These are phyloP conservation scores for Stephania cephalantha DNA, from an alignment of 164 flowering plant genomes.

Conservation along the genomic window DNA sequence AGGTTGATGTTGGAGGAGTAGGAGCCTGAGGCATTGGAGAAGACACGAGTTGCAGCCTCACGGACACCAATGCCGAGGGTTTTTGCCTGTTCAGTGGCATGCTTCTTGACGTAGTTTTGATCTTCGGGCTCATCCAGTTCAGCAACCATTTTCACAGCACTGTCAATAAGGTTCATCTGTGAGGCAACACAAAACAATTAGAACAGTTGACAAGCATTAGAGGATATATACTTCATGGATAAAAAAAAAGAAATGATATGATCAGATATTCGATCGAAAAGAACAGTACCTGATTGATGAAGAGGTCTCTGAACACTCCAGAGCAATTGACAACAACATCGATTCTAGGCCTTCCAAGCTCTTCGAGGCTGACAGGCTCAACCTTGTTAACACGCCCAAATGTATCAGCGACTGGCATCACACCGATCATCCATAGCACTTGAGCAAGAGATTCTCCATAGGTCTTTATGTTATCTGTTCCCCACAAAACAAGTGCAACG, in stretches of 20 bases:
- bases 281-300: constrained; percentile 84
- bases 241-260: too few relatives aligned
- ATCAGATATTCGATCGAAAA: neutral
- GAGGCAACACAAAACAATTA: neutral
- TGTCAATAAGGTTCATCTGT: constrained; percentile 97
- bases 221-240: neutral
- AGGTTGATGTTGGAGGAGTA: constrained; percentile 96
- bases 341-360: constrained; percentile 96
- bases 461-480: constrained; percentile 96
- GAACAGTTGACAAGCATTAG: neutral
- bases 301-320: constrained; percentile 96
- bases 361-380: constrained; percentile 86
- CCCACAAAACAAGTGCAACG: constrained; percentile 95
- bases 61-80: constrained; percentile 61
- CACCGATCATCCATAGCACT: constrained; percentile 97
- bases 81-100: constrained; percentile 81
- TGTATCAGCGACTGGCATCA: constrained; percentile 76
- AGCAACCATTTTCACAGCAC: constrained; percentile 97
- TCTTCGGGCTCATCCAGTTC: constrained; percentile 94
- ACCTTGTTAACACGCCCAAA: constrained; percentile 93
- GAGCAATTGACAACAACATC: constrained; percentile 99
- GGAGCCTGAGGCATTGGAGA: constrained; percentile 96
- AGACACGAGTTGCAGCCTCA: constrained; percentile 91
- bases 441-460: constrained; percentile 96
- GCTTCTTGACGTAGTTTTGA: constrained; percentile 83